A percentile compares a stretch with the other conserved stretches of the same genome.
Evolutionary conservation across 371 early-diverging fungal species (phyloP).

Genomic region (Syncephalastrum racemosum): DNA sequence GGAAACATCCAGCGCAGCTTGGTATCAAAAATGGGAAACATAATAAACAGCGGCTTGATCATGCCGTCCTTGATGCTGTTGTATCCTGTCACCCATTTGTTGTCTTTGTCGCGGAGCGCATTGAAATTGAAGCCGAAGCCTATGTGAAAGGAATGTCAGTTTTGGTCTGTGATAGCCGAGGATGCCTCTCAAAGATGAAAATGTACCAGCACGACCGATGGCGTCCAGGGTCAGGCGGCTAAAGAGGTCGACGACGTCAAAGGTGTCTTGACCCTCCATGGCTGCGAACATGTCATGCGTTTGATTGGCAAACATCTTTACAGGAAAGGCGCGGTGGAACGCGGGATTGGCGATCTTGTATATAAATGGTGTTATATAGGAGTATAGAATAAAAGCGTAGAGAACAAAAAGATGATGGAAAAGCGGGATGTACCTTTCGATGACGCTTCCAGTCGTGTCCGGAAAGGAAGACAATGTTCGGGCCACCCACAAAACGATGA

Average conservation of each 20-base stretch:
- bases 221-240: constrained; percentile 34
- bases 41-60: constrained; percentile 18
- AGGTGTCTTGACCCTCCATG: constrained; percentile 11
- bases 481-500: constrained; percentile 17
- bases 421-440: constrained; percentile 18
- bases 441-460: constrained; percentile 27
- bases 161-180: neutral
- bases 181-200: no score
- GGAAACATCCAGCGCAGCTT: constrained; percentile 20
- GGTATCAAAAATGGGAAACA: constrained; percentile 28
- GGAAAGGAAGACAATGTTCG: constrained; percentile 22
- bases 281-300: constrained; percentile 19
- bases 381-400: no score
- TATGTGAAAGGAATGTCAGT: neutral
- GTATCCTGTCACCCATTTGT: constrained; percentile 9
- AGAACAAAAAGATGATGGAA: no score
- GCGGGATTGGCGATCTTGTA: constrained; percentile 36
- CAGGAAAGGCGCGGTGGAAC: constrained; percentile 39
- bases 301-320: constrained; percentile 27
- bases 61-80: constrained; percentile 12
- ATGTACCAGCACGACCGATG: constrained; percentile 29
- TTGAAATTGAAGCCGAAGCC: constrained; percentile 27
- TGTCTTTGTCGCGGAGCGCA: constrained; percentile 17
- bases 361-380: no score
- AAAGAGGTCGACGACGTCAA: constrained; percentile 23